These are phyloP conservation scores for Penicillium sp. DNA, from an alignment of 2,329 filamentous ascomycete species.

Conservation along the genomic window DNA sequence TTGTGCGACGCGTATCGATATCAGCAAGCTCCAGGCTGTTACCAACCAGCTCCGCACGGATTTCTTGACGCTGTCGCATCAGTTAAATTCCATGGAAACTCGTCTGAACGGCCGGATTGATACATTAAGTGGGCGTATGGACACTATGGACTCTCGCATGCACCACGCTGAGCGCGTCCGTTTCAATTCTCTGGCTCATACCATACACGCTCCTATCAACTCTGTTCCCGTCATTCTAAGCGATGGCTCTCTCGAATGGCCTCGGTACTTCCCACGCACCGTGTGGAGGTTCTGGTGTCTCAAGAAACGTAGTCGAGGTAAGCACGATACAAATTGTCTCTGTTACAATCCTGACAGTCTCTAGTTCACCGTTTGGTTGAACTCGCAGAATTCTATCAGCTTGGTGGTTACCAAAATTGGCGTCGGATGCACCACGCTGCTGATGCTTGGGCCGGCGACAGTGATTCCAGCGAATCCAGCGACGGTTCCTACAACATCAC, in stretches of 20 bases:
- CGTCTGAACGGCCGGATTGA: background rate
- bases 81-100: constrained; percentile 27
- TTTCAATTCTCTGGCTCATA: constrained; percentile 39
- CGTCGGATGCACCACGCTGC: constrained; percentile 32
- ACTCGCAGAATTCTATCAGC: constrained; percentile 38
- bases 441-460: constrained; percentile 27
- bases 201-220: constrained; percentile 35
- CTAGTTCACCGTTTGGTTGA: constrained; percentile 37
- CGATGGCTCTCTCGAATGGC: constrained; percentile 34
- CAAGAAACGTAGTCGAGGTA: constrained; percentile 38
- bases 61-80: constrained; percentile 30
- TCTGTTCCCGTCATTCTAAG: constrained; percentile 33
- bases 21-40: constrained; percentile 34
- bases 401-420: constrained; percentile 39
- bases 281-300: constrained; percentile 42
- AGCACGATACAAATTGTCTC: constrained; percentile 17
- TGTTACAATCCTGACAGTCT: constrained; percentile 4
- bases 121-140: constrained; percentile 5
- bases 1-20: constrained; percentile 32
- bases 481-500: constrained; percentile 33
- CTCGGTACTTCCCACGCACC: constrained; percentile 36
- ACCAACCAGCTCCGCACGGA: constrained; percentile 36
- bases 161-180: constrained; percentile 35
- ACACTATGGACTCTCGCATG: constrained; percentile 31
- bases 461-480: constrained; percentile 38